Percentiles rank a stretch among this genome's conserved stretches.
These are phyloP conservation scores for Exophiala dermatitidis DNA, from an alignment of 2,329 filamentous ascomycete species.

Conservation along the genomic window DNA sequence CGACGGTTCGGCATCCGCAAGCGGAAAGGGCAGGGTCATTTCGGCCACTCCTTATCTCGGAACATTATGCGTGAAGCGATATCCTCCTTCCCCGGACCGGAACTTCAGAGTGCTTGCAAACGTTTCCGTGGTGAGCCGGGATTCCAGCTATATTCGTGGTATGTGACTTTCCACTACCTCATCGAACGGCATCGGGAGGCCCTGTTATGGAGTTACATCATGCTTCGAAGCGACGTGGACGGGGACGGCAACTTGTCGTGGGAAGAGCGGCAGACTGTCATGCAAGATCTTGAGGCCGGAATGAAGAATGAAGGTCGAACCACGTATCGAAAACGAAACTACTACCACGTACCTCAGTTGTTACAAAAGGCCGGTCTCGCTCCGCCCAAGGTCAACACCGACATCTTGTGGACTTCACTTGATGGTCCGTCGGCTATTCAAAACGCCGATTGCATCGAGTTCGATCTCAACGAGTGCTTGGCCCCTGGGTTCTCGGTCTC, in stretches of 20 bases:
- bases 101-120: slow-evolving; percentile 19
- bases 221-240: slow-evolving; percentile 18
- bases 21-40: slow-evolving; percentile 22
- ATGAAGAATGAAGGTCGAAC: slow-evolving; percentile 15
- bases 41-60: slow-evolving; percentile 17
- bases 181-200: slow-evolving; percentile 21
- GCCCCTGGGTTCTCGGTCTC: slow-evolving; percentile 16
- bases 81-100: slow-evolving; percentile 17
- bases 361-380: slow-evolving; percentile 18
- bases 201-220: slow-evolving; percentile 21
- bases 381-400: slow-evolving; percentile 17
- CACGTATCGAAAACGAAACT: slow-evolving; percentile 16
- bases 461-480: slow-evolving; percentile 19
- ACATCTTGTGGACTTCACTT: slow-evolving; percentile 19
- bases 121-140: slow-evolving; percentile 20
- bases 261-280: slow-evolving; percentile 16
- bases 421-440: slow-evolving; percentile 16
- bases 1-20: slow-evolving; percentile 19
- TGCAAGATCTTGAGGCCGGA: slow-evolving; percentile 14
- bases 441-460: slow-evolving; percentile 19
- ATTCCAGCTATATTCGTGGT: slow-evolving; percentile 22
- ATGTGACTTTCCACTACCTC: slow-evolving; percentile 19
- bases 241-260: slow-evolving; percentile 17
- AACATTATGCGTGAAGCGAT: slow-evolving; percentile 22
- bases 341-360: slow-evolving; percentile 16